These are phyloP conservation scores for Pleurotus tuber-regium DNA, from an alignment of 768 basidiomycete species.

Conservation along the genomic window DNA sequence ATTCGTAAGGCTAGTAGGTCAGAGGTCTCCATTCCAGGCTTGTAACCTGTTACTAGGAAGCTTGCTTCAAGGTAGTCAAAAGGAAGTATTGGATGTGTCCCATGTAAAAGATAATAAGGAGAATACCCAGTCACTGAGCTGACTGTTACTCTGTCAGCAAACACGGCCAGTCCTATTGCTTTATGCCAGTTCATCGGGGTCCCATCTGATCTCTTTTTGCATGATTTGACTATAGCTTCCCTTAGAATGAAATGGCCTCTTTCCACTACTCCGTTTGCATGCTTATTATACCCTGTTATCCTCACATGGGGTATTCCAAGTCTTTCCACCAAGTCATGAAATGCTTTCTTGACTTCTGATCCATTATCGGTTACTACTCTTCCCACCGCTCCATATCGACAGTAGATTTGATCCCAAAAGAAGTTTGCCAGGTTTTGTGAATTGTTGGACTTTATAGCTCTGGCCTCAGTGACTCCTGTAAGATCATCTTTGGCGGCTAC, in stretches of 20 bases:
- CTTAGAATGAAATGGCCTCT: slow-evolving; percentile 27
- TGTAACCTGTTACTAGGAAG: slow-evolving; percentile 24
- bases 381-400: slow-evolving; percentile 24
- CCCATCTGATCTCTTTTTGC: neutral
- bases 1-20: slow-evolving; percentile 23
- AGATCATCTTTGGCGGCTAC: slow-evolving; percentile 28
- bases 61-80: slow-evolving; percentile 30
- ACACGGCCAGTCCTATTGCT: slow-evolving; percentile 7
- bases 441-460: slow-evolving; percentile 16
- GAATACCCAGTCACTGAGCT: slow-evolving; percentile 19
- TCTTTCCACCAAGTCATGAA: slow-evolving; percentile 9
- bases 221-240: slow-evolving; percentile 23
- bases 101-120: slow-evolving; percentile 15
- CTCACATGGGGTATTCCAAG: slow-evolving; percentile 21
- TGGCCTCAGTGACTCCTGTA: slow-evolving; percentile 24
- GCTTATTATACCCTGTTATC: slow-evolving; percentile 30
- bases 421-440: slow-evolving; percentile 22
- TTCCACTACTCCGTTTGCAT: slow-evolving; percentile 25
- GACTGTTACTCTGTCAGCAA: slow-evolving; percentile 19
- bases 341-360: slow-evolving; percentile 19
- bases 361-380: slow-evolving; percentile 30
- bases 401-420: slow-evolving; percentile 16
- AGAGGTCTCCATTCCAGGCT: slow-evolving; percentile 4
- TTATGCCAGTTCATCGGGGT: neutral
- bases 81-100: slow-evolving; percentile 23